A percentile compares a stretch with the other conserved stretches of the same genome.
phyloP scores from a whole-genome alignment of 1,139 yeast genomes.

The Candida sp. region DNA sequence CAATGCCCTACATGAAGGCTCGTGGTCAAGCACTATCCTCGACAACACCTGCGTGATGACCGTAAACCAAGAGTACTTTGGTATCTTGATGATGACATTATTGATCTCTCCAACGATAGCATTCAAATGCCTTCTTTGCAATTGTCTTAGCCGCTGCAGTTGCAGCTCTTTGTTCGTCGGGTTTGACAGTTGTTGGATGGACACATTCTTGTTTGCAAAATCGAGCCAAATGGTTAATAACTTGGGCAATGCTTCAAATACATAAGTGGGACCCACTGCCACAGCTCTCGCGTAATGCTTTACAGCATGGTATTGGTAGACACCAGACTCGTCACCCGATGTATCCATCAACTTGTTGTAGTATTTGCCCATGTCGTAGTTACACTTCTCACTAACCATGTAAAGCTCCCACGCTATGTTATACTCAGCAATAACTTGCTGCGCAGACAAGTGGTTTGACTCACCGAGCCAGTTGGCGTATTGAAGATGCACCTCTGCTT shows the following conservation, averaged over 20 bases:
- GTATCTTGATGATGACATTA: slow-evolving; percentile 49
- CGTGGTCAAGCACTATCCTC: slow-evolving; percentile 70
- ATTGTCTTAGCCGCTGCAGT: slow-evolving; percentile 20
- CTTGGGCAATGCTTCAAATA: slow-evolving; percentile 89
- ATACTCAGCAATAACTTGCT: slow-evolving; percentile 74
- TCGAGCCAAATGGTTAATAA: slow-evolving; percentile 93
- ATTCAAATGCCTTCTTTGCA: slow-evolving; percentile 36
- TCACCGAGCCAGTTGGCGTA: slow-evolving; percentile 91
- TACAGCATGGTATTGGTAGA: slow-evolving; percentile 69
- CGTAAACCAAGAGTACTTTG: slow-evolving; percentile 77
- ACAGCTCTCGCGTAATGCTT: slow-evolving; percentile 70
- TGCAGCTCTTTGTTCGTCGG: slow-evolving; percentile 20
- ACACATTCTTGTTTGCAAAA: slow-evolving; percentile 45
- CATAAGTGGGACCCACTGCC: slow-evolving; percentile 67
- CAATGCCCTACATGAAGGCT: slow-evolving; percentile 59
- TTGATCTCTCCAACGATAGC: slow-evolving; percentile 59
- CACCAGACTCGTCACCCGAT: slow-evolving; percentile 54
- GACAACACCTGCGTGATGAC: slow-evolving; percentile 89
- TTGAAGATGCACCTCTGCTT: slow-evolving; percentile 65
- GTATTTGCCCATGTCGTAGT: slow-evolving; percentile 81
- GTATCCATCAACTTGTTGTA: slow-evolving; percentile 80
- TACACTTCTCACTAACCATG: slow-evolving; percentile 76
- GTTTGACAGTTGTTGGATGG: no score
- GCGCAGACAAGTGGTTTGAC: slow-evolving; percentile 85
- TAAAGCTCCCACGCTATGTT: slow-evolving; percentile 60